Percentiles rank a stretch among this genome's conserved stretches.
Evolutionary conservation across 2,329 filamentous ascomycete genomes (phyloP).

Genomic region (Ascochyta pisi): DNA sequence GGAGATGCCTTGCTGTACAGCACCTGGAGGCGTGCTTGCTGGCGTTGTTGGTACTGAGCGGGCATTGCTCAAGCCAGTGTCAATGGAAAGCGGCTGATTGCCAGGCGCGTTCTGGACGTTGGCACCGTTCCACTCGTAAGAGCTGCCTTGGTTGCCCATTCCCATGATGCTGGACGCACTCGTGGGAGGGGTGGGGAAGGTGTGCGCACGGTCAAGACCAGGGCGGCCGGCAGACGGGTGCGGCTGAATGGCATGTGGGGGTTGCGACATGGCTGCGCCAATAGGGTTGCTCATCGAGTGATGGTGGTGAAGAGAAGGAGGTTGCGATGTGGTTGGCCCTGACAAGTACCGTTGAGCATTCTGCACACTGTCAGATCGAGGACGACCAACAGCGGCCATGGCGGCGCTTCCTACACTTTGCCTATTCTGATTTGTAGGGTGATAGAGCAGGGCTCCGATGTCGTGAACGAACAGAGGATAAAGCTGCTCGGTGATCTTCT

Average conservation of each 20-base stretch:
- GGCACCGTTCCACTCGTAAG: slow-evolving; percentile 76
- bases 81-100: slow-evolving; percentile 79
- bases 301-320: slow-evolving; percentile 75
- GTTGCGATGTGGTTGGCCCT: slow-evolving; percentile 63
- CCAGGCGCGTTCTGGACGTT: slow-evolving; percentile 57
- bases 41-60: slow-evolving; percentile 91
- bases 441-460: slow-evolving; percentile 91
- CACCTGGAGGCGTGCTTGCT: slow-evolving; percentile 85
- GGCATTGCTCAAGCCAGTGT: slow-evolving; percentile 77
- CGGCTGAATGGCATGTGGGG: slow-evolving; percentile 67
- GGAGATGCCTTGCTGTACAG: slow-evolving; percentile 78
- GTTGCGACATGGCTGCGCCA: slow-evolving; percentile 69
- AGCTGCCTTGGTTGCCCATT: slow-evolving; percentile 75
- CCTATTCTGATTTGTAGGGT: slow-evolving; percentile 84
- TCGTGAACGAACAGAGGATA: slow-evolving; percentile 98
- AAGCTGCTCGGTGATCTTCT: slow-evolving; percentile 94
- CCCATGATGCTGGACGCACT: slow-evolving; percentile 87
- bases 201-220: slow-evolving; percentile 78
- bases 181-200: slow-evolving; percentile 91
- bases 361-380: slow-evolving; percentile 55
- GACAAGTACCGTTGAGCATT: slow-evolving; percentile 62
- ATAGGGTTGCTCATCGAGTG: slow-evolving; percentile 70
- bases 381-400: slow-evolving; percentile 77
- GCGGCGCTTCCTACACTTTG: slow-evolving; percentile 73
- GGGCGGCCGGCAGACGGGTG: slow-evolving; percentile 69